Evolutionary conservation across 805 yeast species (phyloP).

Genomic region (Kluyveromyces wickerhamii): DNA sequence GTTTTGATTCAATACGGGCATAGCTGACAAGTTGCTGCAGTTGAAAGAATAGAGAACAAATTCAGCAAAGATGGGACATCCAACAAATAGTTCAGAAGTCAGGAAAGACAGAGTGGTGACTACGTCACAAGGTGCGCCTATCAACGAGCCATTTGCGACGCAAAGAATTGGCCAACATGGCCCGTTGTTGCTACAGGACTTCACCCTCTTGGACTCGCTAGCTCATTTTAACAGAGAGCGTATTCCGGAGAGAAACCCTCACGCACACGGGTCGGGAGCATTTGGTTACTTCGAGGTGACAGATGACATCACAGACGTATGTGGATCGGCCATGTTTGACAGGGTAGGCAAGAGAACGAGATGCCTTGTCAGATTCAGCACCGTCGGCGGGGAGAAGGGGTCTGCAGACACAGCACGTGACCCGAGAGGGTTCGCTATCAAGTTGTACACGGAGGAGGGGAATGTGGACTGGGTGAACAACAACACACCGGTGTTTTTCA

Average conservation of each 20-base stretch:
- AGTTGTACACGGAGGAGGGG: constrained; percentile 61
- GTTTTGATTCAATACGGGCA: too few relatives aligned
- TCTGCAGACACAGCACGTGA: constrained; percentile 61
- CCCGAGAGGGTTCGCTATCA: constrained; percentile 62
- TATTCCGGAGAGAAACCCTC: constrained; percentile 89
- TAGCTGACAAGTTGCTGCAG: too few relatives aligned
- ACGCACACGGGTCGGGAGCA: constrained; percentile 92
- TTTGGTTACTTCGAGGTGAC: constrained; percentile 82
- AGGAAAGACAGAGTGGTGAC: constrained; percentile 47
- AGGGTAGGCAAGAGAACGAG: constrained; percentile 74
- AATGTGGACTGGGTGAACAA: constrained; percentile 66
- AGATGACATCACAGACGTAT: constrained; percentile 69
- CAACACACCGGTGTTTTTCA: constrained; percentile 62
- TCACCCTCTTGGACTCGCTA: constrained; percentile 67
- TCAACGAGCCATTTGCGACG: constrained; percentile 66
- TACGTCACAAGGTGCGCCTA: constrained; percentile 70
- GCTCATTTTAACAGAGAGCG: constrained; percentile 88
- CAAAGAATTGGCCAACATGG: constrained; percentile 72
- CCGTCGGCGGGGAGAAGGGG: constrained; percentile 65
- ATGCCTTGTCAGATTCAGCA: constrained; percentile 62
- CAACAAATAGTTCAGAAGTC: constrained; percentile 24
- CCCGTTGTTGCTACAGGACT: constrained; percentile 74
- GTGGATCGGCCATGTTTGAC: constrained; percentile 62
- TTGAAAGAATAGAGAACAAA: too few relatives aligned
- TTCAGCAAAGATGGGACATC: constrained; percentile 6